These are phyloP conservation scores for Candida manassasensis DNA, from an alignment of 805 yeast species.

Conservation along the genomic window DNA sequence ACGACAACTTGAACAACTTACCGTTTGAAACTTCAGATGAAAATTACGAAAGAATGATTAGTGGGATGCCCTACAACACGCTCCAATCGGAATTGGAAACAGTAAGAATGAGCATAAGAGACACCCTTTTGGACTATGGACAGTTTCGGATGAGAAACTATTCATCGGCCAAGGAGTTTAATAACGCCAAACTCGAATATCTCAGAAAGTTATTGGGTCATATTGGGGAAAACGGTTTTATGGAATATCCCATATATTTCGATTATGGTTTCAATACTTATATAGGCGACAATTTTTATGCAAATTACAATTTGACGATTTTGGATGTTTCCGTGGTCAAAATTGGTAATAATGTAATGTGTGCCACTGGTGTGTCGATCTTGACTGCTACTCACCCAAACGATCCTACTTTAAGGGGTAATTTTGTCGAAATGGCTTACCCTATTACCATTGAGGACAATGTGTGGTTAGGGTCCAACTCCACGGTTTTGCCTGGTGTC, in stretches of 20 bases:
- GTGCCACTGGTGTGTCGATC: slow-evolving; percentile 11
- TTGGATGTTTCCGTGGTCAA: slow-evolving; percentile 12
- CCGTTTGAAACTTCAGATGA: slow-evolving; percentile 11
- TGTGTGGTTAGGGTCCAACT: slow-evolving; percentile 11
- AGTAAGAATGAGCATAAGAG: slow-evolving; percentile 9
- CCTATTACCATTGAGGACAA: slow-evolving; percentile 12
- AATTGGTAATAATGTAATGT: slow-evolving; percentile 12
- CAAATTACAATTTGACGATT: slow-evolving; percentile 11
- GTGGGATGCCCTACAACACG: slow-evolving; percentile 12
- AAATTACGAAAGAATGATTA: slow-evolving; percentile 15
- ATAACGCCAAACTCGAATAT: slow-evolving; percentile 8
- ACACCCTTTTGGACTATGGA: slow-evolving; percentile 9
- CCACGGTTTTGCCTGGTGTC: slow-evolving; percentile 12
- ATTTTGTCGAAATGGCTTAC: slow-evolving; percentile 9
- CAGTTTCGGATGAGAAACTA: slow-evolving; percentile 9
- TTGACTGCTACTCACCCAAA: slow-evolving; percentile 10
- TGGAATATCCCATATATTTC: slow-evolving; percentile 11
- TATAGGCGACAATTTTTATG: slow-evolving; percentile 10
- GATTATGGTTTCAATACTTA: slow-evolving; percentile 13
- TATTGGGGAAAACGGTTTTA: slow-evolving; percentile 9
- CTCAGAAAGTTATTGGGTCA: slow-evolving; percentile 11
- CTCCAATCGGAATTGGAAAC: slow-evolving; percentile 7
- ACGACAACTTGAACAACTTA: slow-evolving; percentile 8
- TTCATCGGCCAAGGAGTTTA: slow-evolving; percentile 5
- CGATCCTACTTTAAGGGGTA: slow-evolving; percentile 10